Percentiles rank a stretch among this genome's conserved stretches.
Conservation (phyloP, 2,329 filamentous ascomycete genomes). For the Paecilomyces sp. region DNA sequence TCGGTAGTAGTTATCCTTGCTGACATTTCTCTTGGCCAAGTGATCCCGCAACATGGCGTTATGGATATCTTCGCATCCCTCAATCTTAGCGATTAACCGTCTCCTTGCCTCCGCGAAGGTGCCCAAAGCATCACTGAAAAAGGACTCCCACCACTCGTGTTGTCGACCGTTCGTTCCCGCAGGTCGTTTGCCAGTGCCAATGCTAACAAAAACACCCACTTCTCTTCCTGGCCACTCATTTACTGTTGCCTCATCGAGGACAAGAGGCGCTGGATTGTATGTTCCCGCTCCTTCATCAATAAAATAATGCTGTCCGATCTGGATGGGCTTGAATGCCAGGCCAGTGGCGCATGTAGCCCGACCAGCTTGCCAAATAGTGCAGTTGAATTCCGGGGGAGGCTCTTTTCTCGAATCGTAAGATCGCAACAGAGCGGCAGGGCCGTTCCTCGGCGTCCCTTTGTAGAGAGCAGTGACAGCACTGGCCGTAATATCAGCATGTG, state of each 20-base stretch:
- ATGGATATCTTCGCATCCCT: conserved; percentile 88
- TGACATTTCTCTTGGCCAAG: conserved; percentile 69
- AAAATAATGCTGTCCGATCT: conserved; percentile 87
- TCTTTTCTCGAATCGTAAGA: conserved; percentile 95
- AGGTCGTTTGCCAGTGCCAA: conserved; percentile 85
- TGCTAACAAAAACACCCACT: conserved; percentile 82
- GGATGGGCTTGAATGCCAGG: conserved; percentile 91
- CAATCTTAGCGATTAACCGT: conserved; percentile 82
- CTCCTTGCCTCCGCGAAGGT: conserved; percentile 86
- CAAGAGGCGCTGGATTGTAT: conserved; percentile 81
- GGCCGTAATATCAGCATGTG: conserved; percentile 3
- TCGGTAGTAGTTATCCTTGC: conserved; percentile 84
- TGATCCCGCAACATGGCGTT: conserved; percentile 76
- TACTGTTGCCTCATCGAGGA: conserved; percentile 80
- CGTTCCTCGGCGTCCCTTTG: conserved; percentile 66
- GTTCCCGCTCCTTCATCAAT: conserved; percentile 87
- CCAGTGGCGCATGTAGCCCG: conserved; percentile 88
- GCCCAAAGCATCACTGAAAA: conserved; percentile 62
- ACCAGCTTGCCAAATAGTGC: conserved; percentile 94
- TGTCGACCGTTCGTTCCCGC: conserved; percentile 61
- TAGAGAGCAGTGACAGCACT: conserved; percentile 89
- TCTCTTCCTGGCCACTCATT: conserved; percentile 96
- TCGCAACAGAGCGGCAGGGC: conserved; percentile 66
- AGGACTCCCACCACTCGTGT: conserved; percentile 88
- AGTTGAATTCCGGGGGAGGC: conserved; percentile 82